Evolutionary conservation across 495 filamentous ascomycete genomes (phyloP), one percentile per base, ranked within the genome.

Genomic region (Halenospora varia): DNA sequence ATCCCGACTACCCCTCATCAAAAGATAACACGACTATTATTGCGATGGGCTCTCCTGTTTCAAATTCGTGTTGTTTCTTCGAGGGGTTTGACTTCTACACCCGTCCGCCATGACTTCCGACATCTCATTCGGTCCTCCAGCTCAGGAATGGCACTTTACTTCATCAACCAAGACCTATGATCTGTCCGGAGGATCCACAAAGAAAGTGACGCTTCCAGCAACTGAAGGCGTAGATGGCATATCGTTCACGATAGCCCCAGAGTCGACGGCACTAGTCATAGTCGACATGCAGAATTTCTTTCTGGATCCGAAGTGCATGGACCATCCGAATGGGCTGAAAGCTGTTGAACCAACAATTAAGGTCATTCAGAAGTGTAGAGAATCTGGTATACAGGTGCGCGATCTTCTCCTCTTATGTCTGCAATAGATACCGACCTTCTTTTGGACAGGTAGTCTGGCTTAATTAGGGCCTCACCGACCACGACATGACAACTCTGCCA

Each of bases 241-340:
- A 3, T 70, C 70, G 8, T 71, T 77, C 41, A 70, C 71, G 10
- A 56, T 80, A 4, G 67, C 68, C 8, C 74, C 80, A 3, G 51
- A 65, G 10, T 69, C 66, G 49, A 74, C 73, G 25, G 82, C 78
- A 3, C 68, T 85, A 1, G 67, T 84, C 1, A 75, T 85, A 20
- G 76, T 84, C 29, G 82, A 85, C 66, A 81, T 85, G 74, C 80
- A 85, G 62, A 85, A 84, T 67, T 84, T 79, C 71, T 84, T 84
- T 62, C 69, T 85, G 18, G 73, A 71, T 61, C 58, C 67, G 22
- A 55, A 55, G 9, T 74, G 70, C 48, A 69, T 59, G 42, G 59
- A 66, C 19, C 70, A 72, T 48, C 67, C 67, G n/a, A 65, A 64
- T 22, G 71, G 71, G 0, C 47, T 71, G 49, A 63, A 53, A 23